Evolutionary conservation across 257 asterid genomes (phyloP).

Genomic region (Solanum pennellii): DNA sequence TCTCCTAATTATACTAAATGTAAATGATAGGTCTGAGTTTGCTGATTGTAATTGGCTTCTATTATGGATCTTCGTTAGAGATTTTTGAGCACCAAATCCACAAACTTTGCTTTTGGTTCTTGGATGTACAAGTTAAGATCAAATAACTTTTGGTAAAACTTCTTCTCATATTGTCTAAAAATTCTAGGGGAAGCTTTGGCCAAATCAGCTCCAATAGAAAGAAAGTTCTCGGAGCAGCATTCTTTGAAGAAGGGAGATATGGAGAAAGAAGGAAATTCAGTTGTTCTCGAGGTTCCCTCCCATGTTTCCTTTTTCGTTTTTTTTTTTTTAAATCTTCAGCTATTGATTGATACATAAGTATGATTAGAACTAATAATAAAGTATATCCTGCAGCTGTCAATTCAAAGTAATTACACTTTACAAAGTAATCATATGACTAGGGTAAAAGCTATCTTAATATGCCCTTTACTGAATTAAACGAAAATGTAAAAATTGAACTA

Average conservation of each 20-base stretch:
- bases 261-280: background rate
- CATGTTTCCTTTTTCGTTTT: background rate
- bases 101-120: background rate
- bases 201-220: background rate
- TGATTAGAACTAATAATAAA: background rate
- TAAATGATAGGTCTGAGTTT: background rate
- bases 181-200: background rate
- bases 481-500: background rate
- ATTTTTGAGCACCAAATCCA: background rate
- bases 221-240: background rate
- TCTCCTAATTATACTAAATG: background rate
- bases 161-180: background rate
- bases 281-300: background rate
- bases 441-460: background rate
- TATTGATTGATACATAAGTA: background rate
- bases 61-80: background rate
- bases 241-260: background rate
- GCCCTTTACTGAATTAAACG: background rate
- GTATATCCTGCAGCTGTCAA: background rate
- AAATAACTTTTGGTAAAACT: background rate
- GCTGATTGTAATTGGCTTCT: background rate
- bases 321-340: background rate
- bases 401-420: background rate
- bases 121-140: background rate
- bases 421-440: background rate